phyloP scores from a whole-genome alignment of 805 yeast species.

The Wickerhamiella domercqiae region DNA sequence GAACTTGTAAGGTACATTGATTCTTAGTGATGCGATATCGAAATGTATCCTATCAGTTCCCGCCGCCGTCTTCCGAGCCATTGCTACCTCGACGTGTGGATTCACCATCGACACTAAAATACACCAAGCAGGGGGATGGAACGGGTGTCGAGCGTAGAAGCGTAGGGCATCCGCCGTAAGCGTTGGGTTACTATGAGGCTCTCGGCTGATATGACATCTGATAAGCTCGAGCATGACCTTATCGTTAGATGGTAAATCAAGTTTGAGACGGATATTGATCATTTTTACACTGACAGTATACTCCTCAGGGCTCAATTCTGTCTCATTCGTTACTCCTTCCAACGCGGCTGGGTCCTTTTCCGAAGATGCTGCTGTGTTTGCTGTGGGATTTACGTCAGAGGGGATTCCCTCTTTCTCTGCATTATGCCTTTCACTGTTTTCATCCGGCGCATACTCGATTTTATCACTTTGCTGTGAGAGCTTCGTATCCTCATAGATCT shows the following conservation, averaged over 20 bases:
- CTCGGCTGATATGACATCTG: slow-evolving; percentile 21
- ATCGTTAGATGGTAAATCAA: slow-evolving; percentile 33
- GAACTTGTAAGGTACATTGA: slow-evolving; percentile 53
- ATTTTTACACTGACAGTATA: slow-evolving; percentile 20
- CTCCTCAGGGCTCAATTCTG: too few relatives aligned
- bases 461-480: not conserved
- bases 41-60: slow-evolving; percentile 13
- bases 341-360: not conserved
- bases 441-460: not conserved
- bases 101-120: slow-evolving; percentile 21
- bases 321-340: not conserved
- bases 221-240: slow-evolving; percentile 31
- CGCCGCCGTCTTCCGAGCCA: slow-evolving; percentile 1
- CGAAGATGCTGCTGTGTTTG: not conserved
- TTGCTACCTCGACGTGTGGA: slow-evolving; percentile 14
- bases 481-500: slow-evolving; percentile 4
- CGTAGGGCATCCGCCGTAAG: slow-evolving; percentile 27
- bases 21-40: slow-evolving; percentile 22
- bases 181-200: slow-evolving; percentile 20
- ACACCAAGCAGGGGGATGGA: slow-evolving; percentile 26
- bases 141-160: slow-evolving; percentile 37
- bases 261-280: slow-evolving; percentile 22
- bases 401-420: not conserved
- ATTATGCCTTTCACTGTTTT: not conserved
- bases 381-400: not conserved